These are phyloP conservation scores for Thraustotheca clavata DNA, from an alignment of 352 stramenopile species.

Conservation along the genomic window DNA sequence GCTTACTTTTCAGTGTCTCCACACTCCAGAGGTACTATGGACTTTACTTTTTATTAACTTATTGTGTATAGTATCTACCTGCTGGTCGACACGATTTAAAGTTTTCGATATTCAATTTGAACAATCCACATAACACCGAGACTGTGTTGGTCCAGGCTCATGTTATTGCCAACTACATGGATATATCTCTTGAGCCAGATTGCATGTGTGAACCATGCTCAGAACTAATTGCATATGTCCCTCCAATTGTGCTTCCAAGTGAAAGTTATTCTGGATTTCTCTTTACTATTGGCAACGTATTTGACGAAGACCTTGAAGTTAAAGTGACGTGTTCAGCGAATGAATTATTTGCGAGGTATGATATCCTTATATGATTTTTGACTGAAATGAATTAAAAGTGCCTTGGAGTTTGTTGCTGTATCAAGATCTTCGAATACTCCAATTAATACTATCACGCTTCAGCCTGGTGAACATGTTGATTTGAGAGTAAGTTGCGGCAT, in stretches of 20 bases:
- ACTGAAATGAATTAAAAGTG: slow-evolving; percentile 26
- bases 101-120: slow-evolving; percentile 61
- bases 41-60: not conserved
- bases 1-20: slow-evolving; percentile 7
- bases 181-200: slow-evolving; percentile 68
- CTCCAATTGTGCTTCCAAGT: slow-evolving; percentile 56
- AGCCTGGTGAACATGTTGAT: slow-evolving; percentile 72
- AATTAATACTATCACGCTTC: slow-evolving; percentile 49
- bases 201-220: slow-evolving; percentile 28
- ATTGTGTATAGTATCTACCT: not conserved
- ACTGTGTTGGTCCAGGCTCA: slow-evolving; percentile 46
- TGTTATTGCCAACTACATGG: slow-evolving; percentile 79
- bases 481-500: slow-evolving; percentile 76
- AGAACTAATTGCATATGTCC: slow-evolving; percentile 53
- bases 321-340: slow-evolving; percentile 41
- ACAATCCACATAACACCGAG: slow-evolving; percentile 76
- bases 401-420: slow-evolving; percentile 63
- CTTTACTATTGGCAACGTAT: slow-evolving; percentile 61
- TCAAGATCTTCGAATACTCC: slow-evolving; percentile 76
- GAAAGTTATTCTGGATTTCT: slow-evolving; percentile 61
- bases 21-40: slow-evolving; percentile 11
- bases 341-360: slow-evolving; percentile 41
- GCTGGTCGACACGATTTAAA: slow-evolving; percentile 52
- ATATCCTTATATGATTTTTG: not conserved
- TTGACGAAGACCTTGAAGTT: slow-evolving; percentile 74